Conservation (phyloP, 179 eudicot genomes). For the Amaranthus tricolor region DNA sequence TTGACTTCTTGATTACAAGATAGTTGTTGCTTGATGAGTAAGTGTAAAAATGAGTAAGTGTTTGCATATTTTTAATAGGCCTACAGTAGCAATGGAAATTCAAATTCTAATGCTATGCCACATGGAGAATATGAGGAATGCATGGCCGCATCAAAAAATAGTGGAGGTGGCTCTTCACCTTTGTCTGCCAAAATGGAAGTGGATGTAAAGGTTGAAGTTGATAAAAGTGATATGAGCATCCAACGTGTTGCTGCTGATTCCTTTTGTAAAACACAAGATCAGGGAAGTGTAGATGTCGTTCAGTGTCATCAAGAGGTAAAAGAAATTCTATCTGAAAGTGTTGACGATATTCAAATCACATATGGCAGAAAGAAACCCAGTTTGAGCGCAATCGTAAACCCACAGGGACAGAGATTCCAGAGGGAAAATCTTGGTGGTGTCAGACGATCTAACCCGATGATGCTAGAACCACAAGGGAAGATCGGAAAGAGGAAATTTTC, state of each 20-base stretch:
- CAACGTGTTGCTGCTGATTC: constrained; percentile 8
- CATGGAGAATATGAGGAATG: constrained; percentile 16
- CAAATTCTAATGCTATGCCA: constrained; percentile 18
- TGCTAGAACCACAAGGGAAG: constrained; percentile 18
- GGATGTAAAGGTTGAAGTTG: constrained; percentile 18
- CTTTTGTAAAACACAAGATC: constrained; percentile 14
- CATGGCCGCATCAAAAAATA: constrained; percentile 15
- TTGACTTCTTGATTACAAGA: background rate
- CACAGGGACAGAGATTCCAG: constrained; percentile 20
- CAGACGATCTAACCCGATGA: constrained; percentile 13
- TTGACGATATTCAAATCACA: constrained; percentile 12
- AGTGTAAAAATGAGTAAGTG: no score
- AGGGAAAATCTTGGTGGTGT: constrained; percentile 17
- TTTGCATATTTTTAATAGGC: constrained; percentile 22
- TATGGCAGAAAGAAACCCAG: constrained; percentile 22
- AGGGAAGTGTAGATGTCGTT: constrained; percentile 7
- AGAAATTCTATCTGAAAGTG: constrained; percentile 3
- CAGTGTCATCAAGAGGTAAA: constrained; percentile 12
- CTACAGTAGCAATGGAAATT: constrained; percentile 13
- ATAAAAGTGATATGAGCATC: constrained; percentile 14
- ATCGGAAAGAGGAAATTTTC: constrained; percentile 20
- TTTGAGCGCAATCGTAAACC: constrained; percentile 8
- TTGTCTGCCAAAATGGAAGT: constrained; percentile 15
- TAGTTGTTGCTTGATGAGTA: background rate
- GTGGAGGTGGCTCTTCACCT: constrained; percentile 13